Base-by-base conservation (phyloP, 306 rosid genomes). In the Prunus mira region DNA sequence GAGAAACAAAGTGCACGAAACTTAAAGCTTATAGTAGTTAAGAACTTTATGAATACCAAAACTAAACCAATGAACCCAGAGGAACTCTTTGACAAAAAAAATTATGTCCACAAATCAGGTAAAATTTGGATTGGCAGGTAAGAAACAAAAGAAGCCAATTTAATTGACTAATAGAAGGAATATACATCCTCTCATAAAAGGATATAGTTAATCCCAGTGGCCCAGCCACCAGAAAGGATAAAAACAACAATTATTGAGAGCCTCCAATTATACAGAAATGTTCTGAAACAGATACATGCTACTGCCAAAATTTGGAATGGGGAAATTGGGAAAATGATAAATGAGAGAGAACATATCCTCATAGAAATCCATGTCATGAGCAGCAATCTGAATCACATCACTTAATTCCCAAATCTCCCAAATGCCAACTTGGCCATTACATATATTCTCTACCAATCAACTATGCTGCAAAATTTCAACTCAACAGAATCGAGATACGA, bases 361-460 rank as follows among this genome's bases (percentile, higher is more conserved):
- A 49, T 14, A 49, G 17, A 52, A 52, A 52, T 18, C 22, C n/a
- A 12, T 49, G 14, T 56, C 62, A 61, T 61, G 65, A 27, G 19
- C 14, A 27, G 65, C 7, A 61, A 65, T 64, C 69, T 34, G 47
- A 65, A 55, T 75, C 76, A 45, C 55, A 60, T 66, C 75, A 56
- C 64, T 64, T 57, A 32, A 82, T 55, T 45, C 82, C 65, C 74
- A 76, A 83, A 83, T 72, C 75, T 67, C 65, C 69, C 56, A 73
- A 55, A 51, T 49, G 78, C 77, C 70, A 81, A 57, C 77, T 66
- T 9, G 43, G 20, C 18, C 22, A 70, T 63, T 30, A 32, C 67
- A 63, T 9, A 57, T 58, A 68, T 50, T 9, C 76, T 75, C 43
- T 46, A 62, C 67, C 46, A 56, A 76, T 38, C 66, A 78, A 67